These are phyloP conservation scores for Hyaloscypha variabilis DNA, from an alignment of 495 filamentous ascomycete genomes.

Conservation along the genomic window DNA sequence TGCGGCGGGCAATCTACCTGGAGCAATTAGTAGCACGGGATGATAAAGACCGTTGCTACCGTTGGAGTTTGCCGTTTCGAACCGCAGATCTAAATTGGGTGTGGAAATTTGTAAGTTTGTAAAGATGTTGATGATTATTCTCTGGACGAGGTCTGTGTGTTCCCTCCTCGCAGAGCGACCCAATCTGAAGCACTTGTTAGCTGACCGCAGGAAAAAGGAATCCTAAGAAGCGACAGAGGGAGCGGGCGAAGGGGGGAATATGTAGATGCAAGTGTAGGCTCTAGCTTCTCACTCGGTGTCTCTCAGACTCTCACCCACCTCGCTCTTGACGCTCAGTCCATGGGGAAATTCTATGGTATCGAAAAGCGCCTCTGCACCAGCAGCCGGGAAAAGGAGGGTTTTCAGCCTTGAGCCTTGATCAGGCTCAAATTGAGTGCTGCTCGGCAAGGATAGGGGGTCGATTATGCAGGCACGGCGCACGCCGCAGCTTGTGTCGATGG, in stretches of 20 bases:
- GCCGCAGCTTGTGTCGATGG: not conserved
- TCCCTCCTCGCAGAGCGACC: not conserved
- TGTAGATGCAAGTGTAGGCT: not conserved
- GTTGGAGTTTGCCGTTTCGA: not conserved
- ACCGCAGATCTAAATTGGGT: not conserved
- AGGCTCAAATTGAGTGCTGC: not conserved
- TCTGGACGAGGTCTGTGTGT: not conserved
- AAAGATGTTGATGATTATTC: not conserved
- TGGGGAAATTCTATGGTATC: not conserved
- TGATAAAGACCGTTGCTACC: not conserved
- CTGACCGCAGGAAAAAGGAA: not conserved
- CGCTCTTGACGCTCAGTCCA: not conserved
- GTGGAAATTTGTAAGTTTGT: not conserved
- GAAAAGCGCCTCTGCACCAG: not conserved
- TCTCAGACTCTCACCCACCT: not conserved
- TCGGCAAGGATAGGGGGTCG: not conserved
- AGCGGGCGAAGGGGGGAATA: not conserved
- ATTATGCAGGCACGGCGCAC: not conserved
- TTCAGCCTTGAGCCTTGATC: not conserved
- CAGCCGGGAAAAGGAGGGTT: not conserved
- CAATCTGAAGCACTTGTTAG: not conserved
- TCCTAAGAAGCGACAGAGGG: not conserved
- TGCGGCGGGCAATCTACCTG: not conserved
- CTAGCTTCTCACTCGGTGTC: not conserved
- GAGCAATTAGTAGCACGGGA: not conserved